phyloP scores from a whole-genome alignment of 2,329 filamentous ascomycete genomes.

The Clarireedia monteithiana region DNA sequence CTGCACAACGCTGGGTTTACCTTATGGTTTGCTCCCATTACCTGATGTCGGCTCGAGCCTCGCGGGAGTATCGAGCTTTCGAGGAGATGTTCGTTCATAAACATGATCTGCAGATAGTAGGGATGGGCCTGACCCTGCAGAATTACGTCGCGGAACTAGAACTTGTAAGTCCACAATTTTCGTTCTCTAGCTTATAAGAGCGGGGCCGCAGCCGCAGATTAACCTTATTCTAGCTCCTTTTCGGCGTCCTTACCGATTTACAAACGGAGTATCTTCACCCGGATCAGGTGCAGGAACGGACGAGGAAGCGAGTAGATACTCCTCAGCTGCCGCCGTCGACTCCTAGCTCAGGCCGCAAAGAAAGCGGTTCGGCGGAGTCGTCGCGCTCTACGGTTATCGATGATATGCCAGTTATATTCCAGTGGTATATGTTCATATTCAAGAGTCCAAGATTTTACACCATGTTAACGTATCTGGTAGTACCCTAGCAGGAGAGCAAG shows the following conservation, averaged over 20 bases:
- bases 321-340: background rate
- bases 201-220: background rate
- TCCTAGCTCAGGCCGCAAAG: background rate
- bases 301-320: background rate
- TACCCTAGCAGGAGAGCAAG: background rate
- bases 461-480: background rate
- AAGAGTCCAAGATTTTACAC: background rate
- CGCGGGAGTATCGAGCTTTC: background rate
- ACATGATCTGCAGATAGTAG: background rate
- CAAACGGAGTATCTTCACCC: background rate
- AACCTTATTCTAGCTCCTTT: background rate
- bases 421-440: background rate
- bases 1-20: constrained; percentile 1
- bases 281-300: background rate
- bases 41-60: background rate
- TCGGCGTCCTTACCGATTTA: background rate
- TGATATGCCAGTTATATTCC: background rate
- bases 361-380: background rate
- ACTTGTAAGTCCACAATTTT: background rate
- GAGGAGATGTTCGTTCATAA: background rate
- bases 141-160: constrained; percentile 4
- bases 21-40: constrained; percentile 4
- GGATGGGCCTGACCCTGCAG: background rate
- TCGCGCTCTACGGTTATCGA: background rate
- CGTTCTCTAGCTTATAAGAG: too few species aligned